phyloP scores from a whole-genome alignment of 1,139 yeast genomes.

The Nakaseomyces delphensis region DNA sequence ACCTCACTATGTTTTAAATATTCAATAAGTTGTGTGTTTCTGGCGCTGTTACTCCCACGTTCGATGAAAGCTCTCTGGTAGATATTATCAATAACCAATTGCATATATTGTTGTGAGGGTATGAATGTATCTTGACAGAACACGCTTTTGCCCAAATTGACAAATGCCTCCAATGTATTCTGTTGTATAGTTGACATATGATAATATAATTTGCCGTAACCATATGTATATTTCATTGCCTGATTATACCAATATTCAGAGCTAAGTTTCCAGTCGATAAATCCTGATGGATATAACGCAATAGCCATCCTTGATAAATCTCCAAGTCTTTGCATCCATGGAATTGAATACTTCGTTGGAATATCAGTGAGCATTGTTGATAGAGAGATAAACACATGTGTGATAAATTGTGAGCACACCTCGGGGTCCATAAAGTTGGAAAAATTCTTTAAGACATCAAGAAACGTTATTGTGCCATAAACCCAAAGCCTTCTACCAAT shows the following conservation, averaged over 20 bases:
- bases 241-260: constrained; percentile 71
- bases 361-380: constrained; percentile 46
- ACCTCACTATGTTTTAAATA: constrained; percentile 33
- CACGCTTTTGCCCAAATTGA: constrained; percentile 68
- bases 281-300: constrained; percentile 65
- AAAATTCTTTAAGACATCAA: constrained; percentile 71
- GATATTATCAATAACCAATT: constrained; percentile 69
- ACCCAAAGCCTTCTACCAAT: constrained; percentile 77
- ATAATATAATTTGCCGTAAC: constrained; percentile 72
- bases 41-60: constrained; percentile 26
- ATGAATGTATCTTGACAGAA: constrained; percentile 74
- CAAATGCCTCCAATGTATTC: constrained; percentile 70
- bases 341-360: constrained; percentile 40
- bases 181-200: constrained; percentile 80
- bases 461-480: constrained; percentile 68
- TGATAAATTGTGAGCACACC: constrained; percentile 36
- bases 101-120: constrained; percentile 67
- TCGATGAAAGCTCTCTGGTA: constrained; percentile 55
- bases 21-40: constrained; percentile 30
- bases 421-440: constrained; percentile 41
- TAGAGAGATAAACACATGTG: constrained; percentile 34
- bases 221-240: constrained; percentile 61
- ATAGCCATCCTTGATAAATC: constrained; percentile 78
- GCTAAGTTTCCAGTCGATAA: constrained; percentile 72
- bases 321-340: constrained; percentile 78